Evolutionary conservation across 176 grass and related monocot species (phyloP), one percentile per base, ranked within the genome.

Genomic region (Zoysia japonica): DNA sequence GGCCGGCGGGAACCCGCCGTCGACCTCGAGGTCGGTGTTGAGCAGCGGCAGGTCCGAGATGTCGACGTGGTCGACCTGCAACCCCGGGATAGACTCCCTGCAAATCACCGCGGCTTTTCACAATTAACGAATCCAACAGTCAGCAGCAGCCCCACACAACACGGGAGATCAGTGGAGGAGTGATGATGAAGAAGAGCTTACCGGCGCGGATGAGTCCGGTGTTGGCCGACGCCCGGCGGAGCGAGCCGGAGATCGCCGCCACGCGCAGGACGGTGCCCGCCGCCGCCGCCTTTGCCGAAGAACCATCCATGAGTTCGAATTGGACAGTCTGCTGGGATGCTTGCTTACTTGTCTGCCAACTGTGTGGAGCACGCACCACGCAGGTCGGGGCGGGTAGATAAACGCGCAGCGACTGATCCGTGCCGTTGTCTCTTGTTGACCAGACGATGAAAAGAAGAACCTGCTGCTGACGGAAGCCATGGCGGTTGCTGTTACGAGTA

Each of bases 21-120:
- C 14, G 6, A 66, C 70, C 91, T 97, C 95, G 15, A 97, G 78
- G 50, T 97, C 92, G 41, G 92, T 94, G 89, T 97, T 94, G n/a
- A 94, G 65, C 55, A 97, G 89, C 11, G 95, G 95, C 40, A 97
- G 80, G 3, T 45, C 20, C 39, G 85, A 78, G 89, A 97, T 94
- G 68, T 92, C 85, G 16, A 94, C 85, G 69, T 87, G 85, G 47
- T 94, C 81, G 10, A 97, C 39, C 61, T 81, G 49, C 69, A 97
- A 2, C 9, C 89, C 91, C 9, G 81, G 62, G 70, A 97, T 90
- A 20, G 89, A 94, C 15, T 88, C 89, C 19, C 83, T 80, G 71
- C 91, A 92, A 2, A 90, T 70, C 74, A 90, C 83, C 38, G 87
- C 63, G 40, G 94, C 94, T 97, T 63, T 65, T 64, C 2, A 41